Conservation (phyloP, 495 filamentous ascomycete species). For the Hypomontagnella monticulosa region DNA sequence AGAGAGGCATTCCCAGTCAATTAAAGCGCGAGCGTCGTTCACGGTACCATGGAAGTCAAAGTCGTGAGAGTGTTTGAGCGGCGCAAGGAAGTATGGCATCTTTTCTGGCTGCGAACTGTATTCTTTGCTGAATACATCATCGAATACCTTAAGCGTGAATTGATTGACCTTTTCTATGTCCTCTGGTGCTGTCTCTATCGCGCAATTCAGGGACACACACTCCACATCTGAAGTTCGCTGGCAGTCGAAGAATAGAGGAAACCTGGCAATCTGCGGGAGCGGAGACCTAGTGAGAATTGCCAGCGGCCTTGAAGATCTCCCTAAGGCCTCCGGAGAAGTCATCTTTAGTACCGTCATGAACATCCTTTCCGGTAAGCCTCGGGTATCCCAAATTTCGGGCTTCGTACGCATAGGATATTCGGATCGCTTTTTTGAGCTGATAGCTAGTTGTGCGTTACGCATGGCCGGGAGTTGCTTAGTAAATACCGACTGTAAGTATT, state of each 20-base stretch:
- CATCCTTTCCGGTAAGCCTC: conserved; percentile 64
- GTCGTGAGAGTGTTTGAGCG: conserved; percentile 54
- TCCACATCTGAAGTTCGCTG: conserved; percentile 67
- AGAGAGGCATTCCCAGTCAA: conserved; percentile 75
- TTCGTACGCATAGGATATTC: conserved; percentile 83
- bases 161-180: conserved; percentile 63
- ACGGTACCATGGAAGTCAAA: conserved; percentile 35
- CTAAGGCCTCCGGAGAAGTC: conserved; percentile 64
- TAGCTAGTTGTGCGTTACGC: conserved; percentile 88
- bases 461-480: conserved; percentile 80
- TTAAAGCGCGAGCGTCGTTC: conserved; percentile 47
- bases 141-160: conserved; percentile 80
- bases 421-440: conserved; percentile 77
- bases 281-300: conserved; percentile 74
- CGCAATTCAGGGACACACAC: conserved; percentile 46
- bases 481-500: conserved; percentile 75
- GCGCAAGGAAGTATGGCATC: conserved; percentile 88
- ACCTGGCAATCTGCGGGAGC: conserved; percentile 71
- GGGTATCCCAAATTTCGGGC: conserved; percentile 74
- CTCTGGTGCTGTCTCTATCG: conserved; percentile 53
- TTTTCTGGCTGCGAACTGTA: conserved; percentile 70
- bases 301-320: conserved; percentile 68
- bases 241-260: conserved; percentile 74
- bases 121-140: conserved; percentile 89
- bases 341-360: conserved; percentile 74